A percentile compares a stretch with the other conserved stretches of the same genome.
Conservation (phyloP, 768 basidiomycete species). For the Myochromella boudieri region DNA sequence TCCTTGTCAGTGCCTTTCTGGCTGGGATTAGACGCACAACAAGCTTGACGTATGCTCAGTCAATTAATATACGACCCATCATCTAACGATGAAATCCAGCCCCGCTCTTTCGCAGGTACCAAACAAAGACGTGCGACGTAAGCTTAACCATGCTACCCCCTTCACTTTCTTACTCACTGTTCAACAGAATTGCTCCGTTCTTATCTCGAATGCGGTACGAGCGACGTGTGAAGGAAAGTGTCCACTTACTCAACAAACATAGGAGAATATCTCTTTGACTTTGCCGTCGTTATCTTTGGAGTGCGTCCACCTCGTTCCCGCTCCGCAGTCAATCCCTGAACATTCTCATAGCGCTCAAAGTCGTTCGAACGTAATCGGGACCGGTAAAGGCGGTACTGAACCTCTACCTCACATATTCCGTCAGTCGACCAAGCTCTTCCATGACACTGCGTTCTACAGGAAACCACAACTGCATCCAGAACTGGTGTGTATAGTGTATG, state of each 20-base stretch:
- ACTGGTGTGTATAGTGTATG: constrained; percentile 12
- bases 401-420: neutral
- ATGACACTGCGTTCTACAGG: neutral
- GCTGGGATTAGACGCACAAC: constrained; percentile 85
- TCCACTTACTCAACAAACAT: constrained; percentile 15
- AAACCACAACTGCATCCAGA: neutral
- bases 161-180: constrained; percentile 2
- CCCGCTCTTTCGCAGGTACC: constrained; percentile 75
- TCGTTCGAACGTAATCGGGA: constrained; percentile 70
- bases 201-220: constrained; percentile 79
- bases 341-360: constrained; percentile 53
- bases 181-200: constrained; percentile 63
- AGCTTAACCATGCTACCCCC: constrained; percentile 29
- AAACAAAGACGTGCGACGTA: constrained; percentile 88
- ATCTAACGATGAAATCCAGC: constrained; percentile 35
- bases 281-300: constrained; percentile 81
- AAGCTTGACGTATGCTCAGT: constrained; percentile 71
- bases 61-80: neutral
- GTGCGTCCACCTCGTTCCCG: constrained; percentile 41
- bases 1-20: constrained; percentile 77
- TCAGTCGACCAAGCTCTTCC: neutral
- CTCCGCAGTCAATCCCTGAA: constrained; percentile 1
- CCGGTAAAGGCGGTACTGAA: no score
- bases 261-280: constrained; percentile 89
- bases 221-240: neutral